These are phyloP conservation scores for Neurospora hispaniola DNA, from an alignment of 495 filamentous ascomycete species.

Conservation along the genomic window DNA sequence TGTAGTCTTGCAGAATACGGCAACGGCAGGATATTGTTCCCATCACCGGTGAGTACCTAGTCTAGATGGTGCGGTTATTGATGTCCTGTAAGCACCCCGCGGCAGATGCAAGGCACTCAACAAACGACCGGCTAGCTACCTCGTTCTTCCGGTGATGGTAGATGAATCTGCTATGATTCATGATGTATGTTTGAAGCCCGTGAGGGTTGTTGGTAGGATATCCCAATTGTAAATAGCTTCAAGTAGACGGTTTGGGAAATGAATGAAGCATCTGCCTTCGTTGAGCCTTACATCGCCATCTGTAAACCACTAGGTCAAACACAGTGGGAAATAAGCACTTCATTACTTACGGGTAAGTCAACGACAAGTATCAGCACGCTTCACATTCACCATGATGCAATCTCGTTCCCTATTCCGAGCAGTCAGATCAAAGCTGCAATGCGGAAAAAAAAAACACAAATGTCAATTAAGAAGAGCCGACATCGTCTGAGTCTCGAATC, in stretches of 20 bases:
- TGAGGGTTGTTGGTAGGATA: neutral
- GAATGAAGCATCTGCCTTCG: neutral
- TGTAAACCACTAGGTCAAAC: neutral
- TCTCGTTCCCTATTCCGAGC: conserved; percentile 27
- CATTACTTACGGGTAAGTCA: neutral
- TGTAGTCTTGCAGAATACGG: too few relatives aligned
- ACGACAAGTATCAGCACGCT: neutral
- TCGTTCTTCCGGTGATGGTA: neutral
- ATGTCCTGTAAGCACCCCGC: neutral
- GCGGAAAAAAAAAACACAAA: conserved; percentile 12
- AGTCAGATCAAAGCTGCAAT: conserved; percentile 1
- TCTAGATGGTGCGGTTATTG: too few relatives aligned
- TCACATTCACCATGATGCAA: conserved; percentile 20
- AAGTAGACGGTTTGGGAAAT: neutral
- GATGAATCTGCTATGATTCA: neutral
- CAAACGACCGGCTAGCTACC: neutral
- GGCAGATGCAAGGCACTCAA: neutral
- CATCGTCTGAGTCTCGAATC: conserved; percentile 30
- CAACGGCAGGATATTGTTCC: too few relatives aligned
- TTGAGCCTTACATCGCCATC: neutral
- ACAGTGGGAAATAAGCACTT: too few relatives aligned
- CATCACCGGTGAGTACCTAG: too few relatives aligned
- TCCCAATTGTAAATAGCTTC: neutral
- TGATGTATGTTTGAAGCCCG: neutral
- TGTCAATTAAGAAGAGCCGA: conserved; percentile 24